Evolutionary conservation across 2,329 filamentous ascomycete species (phyloP).

Genomic region (Colletotrichum sp.): DNA sequence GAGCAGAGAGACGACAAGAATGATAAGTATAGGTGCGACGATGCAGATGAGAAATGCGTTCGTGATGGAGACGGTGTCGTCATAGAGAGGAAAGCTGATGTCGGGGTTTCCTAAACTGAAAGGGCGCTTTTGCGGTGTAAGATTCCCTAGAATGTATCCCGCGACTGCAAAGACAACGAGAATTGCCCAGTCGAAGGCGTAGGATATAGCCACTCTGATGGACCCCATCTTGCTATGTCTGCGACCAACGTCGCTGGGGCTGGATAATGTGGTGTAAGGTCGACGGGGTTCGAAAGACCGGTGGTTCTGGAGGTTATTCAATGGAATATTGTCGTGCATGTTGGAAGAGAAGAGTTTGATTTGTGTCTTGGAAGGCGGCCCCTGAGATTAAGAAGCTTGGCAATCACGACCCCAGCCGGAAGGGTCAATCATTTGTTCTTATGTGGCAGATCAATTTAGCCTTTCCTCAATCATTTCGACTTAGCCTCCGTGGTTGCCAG

Average conservation of each 20-base stretch:
- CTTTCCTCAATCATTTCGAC: not conserved
- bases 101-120: slow-evolving; percentile 67
- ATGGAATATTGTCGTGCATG: not conserved
- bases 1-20: slow-evolving; percentile 64
- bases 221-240: not conserved
- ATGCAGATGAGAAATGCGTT: not conserved
- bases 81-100: slow-evolving; percentile 70
- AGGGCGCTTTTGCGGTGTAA: slow-evolving; percentile 62
- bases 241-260: not conserved
- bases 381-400: not conserved
- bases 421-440: not conserved
- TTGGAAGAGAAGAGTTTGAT: not conserved
- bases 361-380: not conserved
- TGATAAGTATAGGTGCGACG: slow-evolving; percentile 58
- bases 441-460: not conserved
- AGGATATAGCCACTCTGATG: slow-evolving; percentile 50
- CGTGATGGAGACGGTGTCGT: slow-evolving; percentile 65
- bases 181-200: slow-evolving; percentile 63
- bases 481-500: not conserved
- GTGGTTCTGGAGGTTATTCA: not conserved
- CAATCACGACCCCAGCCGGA: not conserved
- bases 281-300: not conserved
- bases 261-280: not conserved
- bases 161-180: slow-evolving; percentile 45
- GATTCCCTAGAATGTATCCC: slow-evolving; percentile 54